Evolutionary conservation across 1,139 yeast genomes (phyloP), one percentile per base, ranked within the genome.

Genomic region (Kodamaea fungicola): DNA sequence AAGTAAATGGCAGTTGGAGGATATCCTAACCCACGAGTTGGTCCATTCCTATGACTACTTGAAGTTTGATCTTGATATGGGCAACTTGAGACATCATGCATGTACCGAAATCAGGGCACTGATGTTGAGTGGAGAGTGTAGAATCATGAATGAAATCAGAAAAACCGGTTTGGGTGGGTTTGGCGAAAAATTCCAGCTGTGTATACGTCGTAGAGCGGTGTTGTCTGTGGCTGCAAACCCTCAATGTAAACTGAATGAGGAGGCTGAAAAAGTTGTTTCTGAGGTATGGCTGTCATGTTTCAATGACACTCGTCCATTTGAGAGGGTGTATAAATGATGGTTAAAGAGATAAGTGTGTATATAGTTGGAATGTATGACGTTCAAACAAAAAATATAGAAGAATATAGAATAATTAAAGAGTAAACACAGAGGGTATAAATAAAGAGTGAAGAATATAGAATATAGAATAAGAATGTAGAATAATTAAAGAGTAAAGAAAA

Each of bases 71-170:
- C 88, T 92, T 7, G 85, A 92, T 57, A 83, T 95, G 81, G 58
- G 73, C 40, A 78, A 92, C 59, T 67, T 94, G 54, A 78, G 79
- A 52, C 98, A 92, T 55, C 98, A 92, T 57, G 98, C 98, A 0
- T 94, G 98, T 60, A 83, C 97, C 1, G 98, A 92, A 62, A 88
- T 92, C 37, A 71, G 99, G 43, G 98, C 98, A 0, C 83, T 95
- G 9, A 83, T 87, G 55, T 69, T 92, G 28, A 85, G 96, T 52
- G 99, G 99, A 7, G 99, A 92, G 57, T 92, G 99, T 61, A 75
- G 97, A 27, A 80, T 92, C 52, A 77, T 84, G 78, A 85, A 84
- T 50, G 96, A 92, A 57, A 80, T 92, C 47, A 75, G 77, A 44
- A 76, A 83, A 54, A 82, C 76, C 33, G 81, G 81, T 1, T 53